Base-by-base conservation (phyloP, 768 basidiomycete species). In the Pleurotus pulmonarius region DNA sequence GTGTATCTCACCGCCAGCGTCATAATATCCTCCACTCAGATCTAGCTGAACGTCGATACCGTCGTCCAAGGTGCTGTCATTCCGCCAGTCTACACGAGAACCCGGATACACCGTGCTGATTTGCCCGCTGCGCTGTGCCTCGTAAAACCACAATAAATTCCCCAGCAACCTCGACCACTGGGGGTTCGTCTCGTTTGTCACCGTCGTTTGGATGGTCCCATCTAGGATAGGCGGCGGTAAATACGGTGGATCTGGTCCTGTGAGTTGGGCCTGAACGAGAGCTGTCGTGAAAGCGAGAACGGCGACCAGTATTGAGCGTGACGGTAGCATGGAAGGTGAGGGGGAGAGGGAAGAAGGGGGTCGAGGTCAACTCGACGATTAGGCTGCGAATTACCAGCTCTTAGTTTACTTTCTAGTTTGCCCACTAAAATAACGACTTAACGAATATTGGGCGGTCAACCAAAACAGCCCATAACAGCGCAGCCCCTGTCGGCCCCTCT, bases 121-220 rank as follows among this genome's bases (percentile, higher is more conserved):
- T 43, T 76, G 76, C 13, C 94, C 94, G 54, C 89, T 90, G 16
- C 94, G 79, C 65, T 97, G 94, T 1, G 87, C 93, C 59, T 97
- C 94, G 65, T 94, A 97, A 69, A 96, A 96, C 65, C 85, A 96
- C 24, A 96, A 67, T 24, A 88, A 69, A 67, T 88, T 85, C 3
- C 94, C 94, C 0, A 96, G 80, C 2, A 96, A 69, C 48, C 77
- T 87, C 4, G 86, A 80, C 92, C 94, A 96, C 67, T 94, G 90
- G 2, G 81, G 63, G 66, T 94, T 94, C 41, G 89, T 85, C 58
- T 66, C 61, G 7, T 71, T 69, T 12, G 71, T 60, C 16, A 61
- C 54, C 8, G 68, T 25, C n/a, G 83, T 78, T 15, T 75, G 61
- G 43, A 76, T 61, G 12, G 87, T 76, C 25, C 88, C 89, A 1